phyloP scores from a whole-genome alignment of 2,329 filamentous ascomycete genomes.

The Claviceps cyperi region DNA sequence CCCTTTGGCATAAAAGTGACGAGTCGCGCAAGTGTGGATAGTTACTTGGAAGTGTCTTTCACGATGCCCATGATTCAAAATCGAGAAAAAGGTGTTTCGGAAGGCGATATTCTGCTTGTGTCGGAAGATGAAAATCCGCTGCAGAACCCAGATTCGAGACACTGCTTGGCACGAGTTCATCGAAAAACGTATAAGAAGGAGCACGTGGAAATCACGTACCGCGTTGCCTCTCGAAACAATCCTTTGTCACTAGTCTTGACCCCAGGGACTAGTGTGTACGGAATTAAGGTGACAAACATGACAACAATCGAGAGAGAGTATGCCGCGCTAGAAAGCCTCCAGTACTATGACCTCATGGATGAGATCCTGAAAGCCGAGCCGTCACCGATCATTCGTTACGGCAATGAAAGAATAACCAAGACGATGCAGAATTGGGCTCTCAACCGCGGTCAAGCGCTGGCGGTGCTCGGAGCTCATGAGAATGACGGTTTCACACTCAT shows the following conservation, averaged over 20 bases:
- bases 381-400: slow-evolving; percentile 73
- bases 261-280: slow-evolving; percentile 56
- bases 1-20: slow-evolving; percentile 78
- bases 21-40: slow-evolving; percentile 80
- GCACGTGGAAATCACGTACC: slow-evolving; percentile 71
- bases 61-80: slow-evolving; percentile 57
- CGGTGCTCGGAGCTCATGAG: slow-evolving; percentile 79
- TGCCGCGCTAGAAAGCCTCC: slow-evolving; percentile 74
- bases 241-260: slow-evolving; percentile 48
- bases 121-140: slow-evolving; percentile 61
- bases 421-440: slow-evolving; percentile 67
- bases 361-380: slow-evolving; percentile 84
- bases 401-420: slow-evolving; percentile 53
- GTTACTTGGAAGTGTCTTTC: slow-evolving; percentile 82
- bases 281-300: slow-evolving; percentile 79
- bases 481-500: slow-evolving; percentile 97
- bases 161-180: slow-evolving; percentile 77
- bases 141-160: slow-evolving; percentile 47
- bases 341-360: slow-evolving; percentile 91
- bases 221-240: slow-evolving; percentile 54
- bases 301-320: slow-evolving; percentile 93
- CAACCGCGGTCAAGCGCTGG: slow-evolving; percentile 79
- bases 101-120: slow-evolving; percentile 81
- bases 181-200: slow-evolving; percentile 69
- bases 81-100: slow-evolving; percentile 57